A percentile compares a stretch with the other conserved stretches of the same genome.
These are phyloP conservation scores for Coelastrella sp. DNA, from an alignment of 139 green algal genomes.

Conservation along the genomic window DNA sequence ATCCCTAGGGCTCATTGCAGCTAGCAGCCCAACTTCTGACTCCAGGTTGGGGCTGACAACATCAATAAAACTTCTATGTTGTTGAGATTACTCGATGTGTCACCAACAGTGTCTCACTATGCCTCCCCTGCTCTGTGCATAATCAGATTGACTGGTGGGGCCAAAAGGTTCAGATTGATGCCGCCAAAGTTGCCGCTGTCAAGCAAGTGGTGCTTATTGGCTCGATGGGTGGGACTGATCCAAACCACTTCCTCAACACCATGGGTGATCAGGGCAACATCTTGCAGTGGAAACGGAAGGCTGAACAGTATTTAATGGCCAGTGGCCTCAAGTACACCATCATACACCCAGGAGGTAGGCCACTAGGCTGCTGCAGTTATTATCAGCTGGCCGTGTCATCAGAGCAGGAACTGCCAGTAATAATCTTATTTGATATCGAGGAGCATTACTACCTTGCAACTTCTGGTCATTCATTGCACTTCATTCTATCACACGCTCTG, in stretches of 20 bases:
- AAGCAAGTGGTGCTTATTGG: slow-evolving; percentile 73
- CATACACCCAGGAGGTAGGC: slow-evolving; percentile 83
- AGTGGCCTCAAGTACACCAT: slow-evolving; percentile 81
- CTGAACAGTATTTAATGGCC: slow-evolving; percentile 88
- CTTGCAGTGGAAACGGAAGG: slow-evolving; percentile 88
- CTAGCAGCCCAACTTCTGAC: too few relatives aligned
- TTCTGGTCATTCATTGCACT: too few relatives aligned
- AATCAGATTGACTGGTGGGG: slow-evolving; percentile 86
- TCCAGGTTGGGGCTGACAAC: too few relatives aligned
- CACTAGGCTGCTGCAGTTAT: background rate
- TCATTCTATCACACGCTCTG: too few relatives aligned
- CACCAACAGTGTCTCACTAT: too few relatives aligned
- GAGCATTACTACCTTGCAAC: too few relatives aligned
- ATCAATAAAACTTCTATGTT: too few relatives aligned
- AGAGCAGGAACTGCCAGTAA: too few relatives aligned
- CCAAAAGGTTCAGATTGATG: slow-evolving; percentile 88
- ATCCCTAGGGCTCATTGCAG: too few relatives aligned
- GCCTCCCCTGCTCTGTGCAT: background rate
- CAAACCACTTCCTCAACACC: slow-evolving; percentile 74
- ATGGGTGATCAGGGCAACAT: slow-evolving; percentile 80
- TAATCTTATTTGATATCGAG: too few relatives aligned
- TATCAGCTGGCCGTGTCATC: background rate
- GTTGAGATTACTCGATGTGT: too few relatives aligned
- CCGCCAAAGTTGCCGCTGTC: slow-evolving; percentile 75
- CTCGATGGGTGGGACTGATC: slow-evolving; percentile 82